Evolutionary conservation across 2,329 filamentous ascomycete genomes (phyloP), one percentile per base, ranked within the genome.

Genomic region (Beauveria medogensis): DNA sequence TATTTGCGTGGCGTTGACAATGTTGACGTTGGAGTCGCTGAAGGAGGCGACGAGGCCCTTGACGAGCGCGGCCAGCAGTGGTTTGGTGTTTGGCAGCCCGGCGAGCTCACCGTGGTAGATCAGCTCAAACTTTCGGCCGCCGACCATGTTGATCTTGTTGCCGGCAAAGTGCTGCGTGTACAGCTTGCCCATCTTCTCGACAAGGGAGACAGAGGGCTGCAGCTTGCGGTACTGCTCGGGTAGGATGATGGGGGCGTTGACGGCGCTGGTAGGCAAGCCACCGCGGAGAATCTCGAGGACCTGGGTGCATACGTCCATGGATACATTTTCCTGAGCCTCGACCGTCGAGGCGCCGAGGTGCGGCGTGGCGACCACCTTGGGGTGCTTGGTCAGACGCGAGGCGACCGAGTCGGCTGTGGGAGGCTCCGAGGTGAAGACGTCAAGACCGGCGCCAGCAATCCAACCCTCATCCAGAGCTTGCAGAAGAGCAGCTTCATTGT

Each of bases 271-370:
- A 0, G 90, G 90, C 1, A 92, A 78, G 0, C 88, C 87, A 3
- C 90, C 90, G 0, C 80, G 78, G 2, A 94, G 77, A 47, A 93
- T 90, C 62, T 87, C 82, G 0, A 89, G 79, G 14, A 92, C 88
- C 73, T 94, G 90, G 40, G 87, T 86, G 72, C 90, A 93, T 9
- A 93, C 90, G 67, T 93, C 90, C 64, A 92, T 82, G 1, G 87
- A 90, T 3, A 92, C 90, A 63, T 92, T 92, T 69, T 93, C 89
- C 71, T 94, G 90, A 0, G 90, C 90, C 78, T 94, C 90, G 40
- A 89, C 81, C 0, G 90, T 94, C 0, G 86, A 90, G 0, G 90
- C 90, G 8, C 90, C 90, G 0, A 94, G 78, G 71, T 94, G 90
- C 1, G 90, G 90, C 8, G 90, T 93, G 1, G 86, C 86, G 2